These are phyloP conservation scores for Evansstolkia leycettana DNA, from an alignment of 495 filamentous ascomycete species.

Conservation along the genomic window DNA sequence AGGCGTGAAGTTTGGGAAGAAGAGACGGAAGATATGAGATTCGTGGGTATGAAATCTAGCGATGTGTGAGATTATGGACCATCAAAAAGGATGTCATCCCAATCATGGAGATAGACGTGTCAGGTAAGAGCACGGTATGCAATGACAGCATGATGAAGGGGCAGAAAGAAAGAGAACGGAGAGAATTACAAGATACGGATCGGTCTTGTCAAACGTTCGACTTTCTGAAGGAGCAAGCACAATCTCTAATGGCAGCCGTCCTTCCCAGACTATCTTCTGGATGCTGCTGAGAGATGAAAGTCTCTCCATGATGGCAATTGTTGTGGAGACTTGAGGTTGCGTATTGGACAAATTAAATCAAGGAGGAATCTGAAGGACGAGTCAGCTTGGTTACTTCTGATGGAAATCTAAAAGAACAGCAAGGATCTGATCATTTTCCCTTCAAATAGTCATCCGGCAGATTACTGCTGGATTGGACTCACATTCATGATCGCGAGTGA, in stretches of 20 bases:
- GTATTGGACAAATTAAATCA: too few species aligned
- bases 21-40: conserved; percentile 58
- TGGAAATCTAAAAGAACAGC: too few species aligned
- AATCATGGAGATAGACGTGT: too few species aligned
- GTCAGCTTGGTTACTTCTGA: too few species aligned
- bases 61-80: conserved; percentile 1
- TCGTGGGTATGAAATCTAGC: conserved; percentile 39
- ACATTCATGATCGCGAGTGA: too few species aligned
- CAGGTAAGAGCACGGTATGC: too few species aligned
- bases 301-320: conserved; percentile 10
- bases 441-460: too few species aligned
- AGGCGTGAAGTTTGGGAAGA: conserved; percentile 63
- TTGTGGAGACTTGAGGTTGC: not conserved
- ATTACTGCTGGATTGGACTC: too few species aligned
- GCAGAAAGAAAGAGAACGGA: not conserved
- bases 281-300: conserved; percentile 19
- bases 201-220: conserved; percentile 39
- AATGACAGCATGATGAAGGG: conserved; percentile 1
- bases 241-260: conserved; percentile 39
- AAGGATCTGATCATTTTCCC: too few species aligned
- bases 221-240: conserved; percentile 40
- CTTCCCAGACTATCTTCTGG: conserved; percentile 38
- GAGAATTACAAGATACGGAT: conserved; percentile 38
- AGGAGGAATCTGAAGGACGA: too few species aligned
- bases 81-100: too few species aligned